phyloP scores from a whole-genome alignment of 2,329 filamentous ascomycete species.

The Hymenoscyphus scutula region DNA sequence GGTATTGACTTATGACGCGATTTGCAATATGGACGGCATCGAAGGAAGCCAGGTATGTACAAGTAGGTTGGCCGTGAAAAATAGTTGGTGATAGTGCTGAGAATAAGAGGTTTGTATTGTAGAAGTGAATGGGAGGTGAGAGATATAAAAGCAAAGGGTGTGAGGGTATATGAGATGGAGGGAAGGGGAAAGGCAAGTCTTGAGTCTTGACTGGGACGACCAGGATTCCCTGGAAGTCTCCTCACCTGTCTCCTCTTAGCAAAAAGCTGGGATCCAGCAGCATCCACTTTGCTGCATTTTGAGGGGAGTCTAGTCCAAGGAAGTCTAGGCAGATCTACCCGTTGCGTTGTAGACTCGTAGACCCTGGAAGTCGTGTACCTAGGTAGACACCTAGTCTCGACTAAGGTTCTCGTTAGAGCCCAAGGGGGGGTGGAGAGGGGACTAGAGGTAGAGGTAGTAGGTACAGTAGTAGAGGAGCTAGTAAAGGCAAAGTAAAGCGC shows the following conservation, averaged over 20 bases:
- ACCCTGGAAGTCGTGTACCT: background rate
- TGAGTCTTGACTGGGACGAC: background rate
- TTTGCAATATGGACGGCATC: background rate
- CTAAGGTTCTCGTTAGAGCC: no score
- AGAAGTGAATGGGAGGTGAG: background rate
- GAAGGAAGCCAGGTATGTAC: background rate
- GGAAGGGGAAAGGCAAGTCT: no score
- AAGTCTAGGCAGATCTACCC: slow-evolving; percentile 7
- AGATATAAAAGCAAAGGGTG: background rate
- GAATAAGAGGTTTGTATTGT: background rate
- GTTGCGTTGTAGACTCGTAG: slow-evolving; percentile 2
- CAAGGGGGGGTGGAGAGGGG: no score
- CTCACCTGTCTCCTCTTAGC: background rate
- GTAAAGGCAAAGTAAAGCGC: no score
- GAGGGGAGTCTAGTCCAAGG: background rate
- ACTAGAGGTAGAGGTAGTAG: no score
- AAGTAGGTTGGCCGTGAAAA: background rate
- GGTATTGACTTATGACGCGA: background rate
- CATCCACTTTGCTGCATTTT: background rate
- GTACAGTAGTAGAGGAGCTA: no score
- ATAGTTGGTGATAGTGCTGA: background rate
- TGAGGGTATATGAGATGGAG: background rate
- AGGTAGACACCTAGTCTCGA: no score
- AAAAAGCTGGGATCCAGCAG: background rate
- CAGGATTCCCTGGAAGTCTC: background rate